A percentile compares a stretch with the other conserved stretches of the same genome.
These are phyloP conservation scores for Penicillium longicatenatum DNA, from an alignment of 495 filamentous ascomycete genomes.

Conservation along the genomic window DNA sequence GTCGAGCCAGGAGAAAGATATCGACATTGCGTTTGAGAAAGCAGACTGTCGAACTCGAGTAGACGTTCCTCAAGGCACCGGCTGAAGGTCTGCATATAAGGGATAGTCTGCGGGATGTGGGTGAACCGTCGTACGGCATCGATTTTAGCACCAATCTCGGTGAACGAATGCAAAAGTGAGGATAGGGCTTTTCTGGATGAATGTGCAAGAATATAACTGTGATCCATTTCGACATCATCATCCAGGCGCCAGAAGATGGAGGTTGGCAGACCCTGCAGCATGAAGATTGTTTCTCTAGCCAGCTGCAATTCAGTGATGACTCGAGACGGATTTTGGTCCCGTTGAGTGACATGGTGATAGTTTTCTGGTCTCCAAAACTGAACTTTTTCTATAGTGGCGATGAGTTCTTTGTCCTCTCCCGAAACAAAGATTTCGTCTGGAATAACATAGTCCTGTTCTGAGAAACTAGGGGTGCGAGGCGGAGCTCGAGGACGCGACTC, in stretches of 20 bases:
- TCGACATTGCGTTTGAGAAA: conserved; percentile 47
- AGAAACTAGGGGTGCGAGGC: conserved; percentile 23
- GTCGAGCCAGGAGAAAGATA: conserved; percentile 39
- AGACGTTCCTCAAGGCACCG: conserved; percentile 48
- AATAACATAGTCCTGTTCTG: conserved; percentile 39
- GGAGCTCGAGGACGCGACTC: conserved; percentile 24
- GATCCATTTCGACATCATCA: conserved; percentile 38
- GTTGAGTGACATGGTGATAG: conserved; percentile 23
- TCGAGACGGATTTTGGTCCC: conserved; percentile 40
- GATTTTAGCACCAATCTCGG: conserved; percentile 48
- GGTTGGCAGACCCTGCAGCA: conserved; percentile 80
- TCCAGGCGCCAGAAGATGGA: conserved; percentile 61
- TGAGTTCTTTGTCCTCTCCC: conserved; percentile 36
- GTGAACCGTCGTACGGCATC: conserved; percentile 50
- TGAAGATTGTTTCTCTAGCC: conserved; percentile 77
- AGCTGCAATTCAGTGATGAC: conserved; percentile 71
- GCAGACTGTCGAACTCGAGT: conserved; percentile 38
- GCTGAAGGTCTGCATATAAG: conserved; percentile 59
- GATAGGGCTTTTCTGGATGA: conserved; percentile 38
- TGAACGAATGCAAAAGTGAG: conserved; percentile 44
- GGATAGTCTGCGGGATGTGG: conserved; percentile 34
- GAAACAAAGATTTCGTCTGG: conserved; percentile 40
- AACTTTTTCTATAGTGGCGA: conserved; percentile 54
- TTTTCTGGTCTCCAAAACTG: conserved; percentile 65
- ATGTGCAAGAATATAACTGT: conserved; percentile 41